These are phyloP conservation scores for Tolypocladium capitatum DNA, from an alignment of 2,329 filamentous ascomycete genomes.

Conservation along the genomic window DNA sequence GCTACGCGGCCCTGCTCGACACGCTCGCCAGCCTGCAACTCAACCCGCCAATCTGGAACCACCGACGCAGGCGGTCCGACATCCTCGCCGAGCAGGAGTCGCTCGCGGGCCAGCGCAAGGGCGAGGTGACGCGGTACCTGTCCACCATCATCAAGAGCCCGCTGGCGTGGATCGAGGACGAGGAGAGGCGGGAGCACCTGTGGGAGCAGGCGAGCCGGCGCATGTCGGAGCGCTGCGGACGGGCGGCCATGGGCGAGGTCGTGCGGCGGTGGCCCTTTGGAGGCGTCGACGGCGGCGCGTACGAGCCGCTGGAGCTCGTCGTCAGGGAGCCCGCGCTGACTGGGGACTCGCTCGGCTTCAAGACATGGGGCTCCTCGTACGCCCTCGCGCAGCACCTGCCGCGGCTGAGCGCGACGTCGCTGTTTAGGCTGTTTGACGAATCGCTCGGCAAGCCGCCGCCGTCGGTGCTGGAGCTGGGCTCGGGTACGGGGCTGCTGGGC, in stretches of 20 bases:
- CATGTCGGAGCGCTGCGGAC: slow-evolving; percentile 74
- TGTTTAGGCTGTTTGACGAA: slow-evolving; percentile 31
- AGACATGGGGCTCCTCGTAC: slow-evolving; percentile 91
- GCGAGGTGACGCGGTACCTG: slow-evolving; percentile 51
- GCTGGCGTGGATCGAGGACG: slow-evolving; percentile 55
- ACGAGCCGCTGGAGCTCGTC: slow-evolving; percentile 45
- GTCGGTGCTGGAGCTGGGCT: slow-evolving; percentile 62
- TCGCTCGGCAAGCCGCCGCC: slow-evolving; percentile 17
- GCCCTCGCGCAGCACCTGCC: slow-evolving; percentile 64
- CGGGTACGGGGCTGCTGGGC: slow-evolving; percentile 84
- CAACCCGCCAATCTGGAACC: slow-evolving; percentile 56
- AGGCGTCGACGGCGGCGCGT: slow-evolving; percentile 8
- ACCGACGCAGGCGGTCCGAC: slow-evolving; percentile 26
- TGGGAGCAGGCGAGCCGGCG: slow-evolving; percentile 71
- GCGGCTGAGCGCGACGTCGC: slow-evolving; percentile 26
- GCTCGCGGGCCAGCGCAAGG: slow-evolving; percentile 26
- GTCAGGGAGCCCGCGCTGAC: slow-evolving; percentile 81
- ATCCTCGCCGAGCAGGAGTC: slow-evolving; percentile 27
- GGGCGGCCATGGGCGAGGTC: slow-evolving; percentile 47
- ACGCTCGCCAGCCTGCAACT: slow-evolving; percentile 55
- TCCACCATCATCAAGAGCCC: slow-evolving; percentile 54
- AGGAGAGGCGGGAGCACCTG: slow-evolving; percentile 51
- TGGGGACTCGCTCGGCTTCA: slow-evolving; percentile 77
- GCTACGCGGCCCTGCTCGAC: slow-evolving; percentile 47
- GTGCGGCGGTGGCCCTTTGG: slow-evolving; percentile 40